phyloP scores from a whole-genome alignment of 1,284 basidiomycete species.

The Leccinum pachyderme region DNA sequence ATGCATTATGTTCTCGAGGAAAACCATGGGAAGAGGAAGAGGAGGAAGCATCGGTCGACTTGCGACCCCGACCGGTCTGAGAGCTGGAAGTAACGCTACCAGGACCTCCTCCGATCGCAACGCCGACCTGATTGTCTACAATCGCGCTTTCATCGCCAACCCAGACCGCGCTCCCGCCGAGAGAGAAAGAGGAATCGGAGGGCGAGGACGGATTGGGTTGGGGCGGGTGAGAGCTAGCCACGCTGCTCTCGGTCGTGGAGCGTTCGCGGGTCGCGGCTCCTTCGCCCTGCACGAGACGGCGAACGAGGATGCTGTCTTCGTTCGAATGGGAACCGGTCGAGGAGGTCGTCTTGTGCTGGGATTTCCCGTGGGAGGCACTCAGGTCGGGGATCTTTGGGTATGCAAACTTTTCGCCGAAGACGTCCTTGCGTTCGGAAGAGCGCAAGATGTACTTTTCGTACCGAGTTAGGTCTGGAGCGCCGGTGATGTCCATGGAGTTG shows the following conservation, averaged over 20 bases:
- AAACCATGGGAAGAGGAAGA: constrained; percentile 55
- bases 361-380: constrained; percentile 10
- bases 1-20: constrained; percentile 27
- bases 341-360: constrained; percentile 49
- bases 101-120: constrained; percentile 38
- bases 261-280: constrained; percentile 35
- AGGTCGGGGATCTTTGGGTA: constrained; percentile 29
- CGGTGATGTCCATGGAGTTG: constrained; percentile 87
- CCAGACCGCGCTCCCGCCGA: constrained; percentile 77
- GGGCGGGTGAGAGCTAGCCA: constrained; percentile 30
- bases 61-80: constrained; percentile 49
- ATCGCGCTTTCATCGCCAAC: constrained; percentile 66
- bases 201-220: constrained; percentile 48
- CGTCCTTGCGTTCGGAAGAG: constrained; percentile 85
- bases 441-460: constrained; percentile 89
- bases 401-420: constrained; percentile 83
- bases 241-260: constrained; percentile 41
- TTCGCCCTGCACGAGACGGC: constrained; percentile 27
- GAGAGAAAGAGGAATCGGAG: constrained; percentile 65
- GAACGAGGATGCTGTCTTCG: constrained; percentile 58
- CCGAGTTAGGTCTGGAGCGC: constrained; percentile 74
- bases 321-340: constrained; percentile 64
- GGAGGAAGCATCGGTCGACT: constrained; percentile 71
- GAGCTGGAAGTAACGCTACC: constrained; percentile 38
- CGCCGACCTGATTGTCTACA: constrained; percentile 38